Base-by-base conservation (phyloP, 805 yeast genomes). In the Kuraishia borneana region DNA sequence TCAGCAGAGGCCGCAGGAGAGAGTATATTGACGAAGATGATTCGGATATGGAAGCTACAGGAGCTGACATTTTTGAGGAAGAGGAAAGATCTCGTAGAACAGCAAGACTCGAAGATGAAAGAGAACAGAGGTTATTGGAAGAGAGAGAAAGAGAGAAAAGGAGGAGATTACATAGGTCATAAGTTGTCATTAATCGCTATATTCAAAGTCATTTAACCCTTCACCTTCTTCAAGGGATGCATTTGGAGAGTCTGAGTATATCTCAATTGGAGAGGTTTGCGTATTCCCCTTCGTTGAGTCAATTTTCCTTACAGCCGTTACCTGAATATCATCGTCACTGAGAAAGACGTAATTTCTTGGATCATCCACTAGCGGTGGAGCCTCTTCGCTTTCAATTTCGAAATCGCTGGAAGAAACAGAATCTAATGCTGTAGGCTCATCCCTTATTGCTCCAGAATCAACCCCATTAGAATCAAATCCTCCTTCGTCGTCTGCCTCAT, bases 21-120 rank as follows among this genome's bases (percentile, higher is more conserved):
- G 45, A 60, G 1, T 55, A 63, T 29, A 66, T 62, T 40, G 51
- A 60, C 19, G 55, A 57, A 25, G 64, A 66, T 35, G 74, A 70
- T 36, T 70, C 65, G 36, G 85, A 83, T 47, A 89, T 92, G 96
- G 97, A 89, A 51, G 96, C 96, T 3, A 80, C 92, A 1, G 96
- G 96, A 19, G 77, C 77, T 19, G 96, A 89, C 42, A 74, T 92
- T 18, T 59, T 85, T 28, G 83, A 73, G 37, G 98, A 89, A 48
- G 98, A 89, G 55, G 70, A 62, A 40, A 48, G 70, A 22, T 79
- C 95, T 9, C 63, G 75, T 25, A 66, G 67, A 33, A 68, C 66
- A 36, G 98, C 94, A 0, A 68, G 71, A 43, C 41, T 66, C 26
- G 98, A 92, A 50, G 98, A 89, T 48, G 60, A 65, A 32, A 60